Evolutionary conservation across 2,329 filamentous ascomycete species (phyloP).

Genomic region (Cladophialophora carrionii): DNA sequence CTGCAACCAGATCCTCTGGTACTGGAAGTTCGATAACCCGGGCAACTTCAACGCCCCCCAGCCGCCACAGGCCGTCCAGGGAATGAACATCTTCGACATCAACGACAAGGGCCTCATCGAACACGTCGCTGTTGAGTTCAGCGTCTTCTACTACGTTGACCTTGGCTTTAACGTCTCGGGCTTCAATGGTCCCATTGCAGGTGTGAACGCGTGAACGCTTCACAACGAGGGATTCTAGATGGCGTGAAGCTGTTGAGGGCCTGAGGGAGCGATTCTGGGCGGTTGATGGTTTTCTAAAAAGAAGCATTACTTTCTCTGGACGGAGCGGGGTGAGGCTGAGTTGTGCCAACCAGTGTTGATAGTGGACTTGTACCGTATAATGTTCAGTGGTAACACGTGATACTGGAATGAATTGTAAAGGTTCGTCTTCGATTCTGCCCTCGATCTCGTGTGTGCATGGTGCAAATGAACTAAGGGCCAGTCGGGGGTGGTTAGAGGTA

Average conservation of each 20-base stretch:
- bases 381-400: neutral
- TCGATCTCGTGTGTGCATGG: neutral
- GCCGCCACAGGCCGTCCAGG: conserved; percentile 12
- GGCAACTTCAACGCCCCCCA: conserved; percentile 17
- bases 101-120: conserved; percentile 16
- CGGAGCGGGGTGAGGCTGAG: neutral
- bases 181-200: conserved; percentile 10
- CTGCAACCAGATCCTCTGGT: conserved; percentile 19
- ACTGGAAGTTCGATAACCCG: conserved; percentile 12
- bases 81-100: conserved; percentile 15
- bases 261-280: neutral
- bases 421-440: neutral
- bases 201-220: conserved; percentile 11
- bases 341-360: neutral
- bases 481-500: too few relatives aligned
- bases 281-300: neutral
- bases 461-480: too few relatives aligned
- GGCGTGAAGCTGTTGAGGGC: neutral
- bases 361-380: neutral
- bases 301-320: neutral
- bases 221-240: neutral
- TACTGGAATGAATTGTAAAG: neutral
- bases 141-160: conserved; percentile 18
- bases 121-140: conserved; percentile 17
- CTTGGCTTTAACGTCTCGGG: conserved; percentile 17